These are phyloP conservation scores for Leptomonas pyrrhocoris DNA, from an alignment of 208 protist species.

Conservation along the genomic window DNA sequence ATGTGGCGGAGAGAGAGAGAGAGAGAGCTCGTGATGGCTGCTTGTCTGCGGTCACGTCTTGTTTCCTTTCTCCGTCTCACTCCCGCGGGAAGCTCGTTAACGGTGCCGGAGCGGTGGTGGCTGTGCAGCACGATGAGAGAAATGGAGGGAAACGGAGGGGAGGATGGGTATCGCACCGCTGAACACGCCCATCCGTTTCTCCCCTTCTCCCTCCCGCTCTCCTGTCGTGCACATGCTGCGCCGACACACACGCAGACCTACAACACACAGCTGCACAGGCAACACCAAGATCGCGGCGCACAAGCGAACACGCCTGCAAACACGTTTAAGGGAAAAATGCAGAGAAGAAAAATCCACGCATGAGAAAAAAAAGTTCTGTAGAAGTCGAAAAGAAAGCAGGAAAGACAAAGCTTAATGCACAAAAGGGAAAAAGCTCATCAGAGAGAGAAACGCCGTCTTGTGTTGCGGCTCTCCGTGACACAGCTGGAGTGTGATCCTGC, in stretches of 20 bases:
- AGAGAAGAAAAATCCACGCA: neutral
- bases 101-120: neutral
- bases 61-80: too few relatives aligned
- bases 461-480: slow-evolving; percentile 7
- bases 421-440: neutral
- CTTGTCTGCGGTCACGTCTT: too few relatives aligned
- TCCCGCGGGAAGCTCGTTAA: too few relatives aligned
- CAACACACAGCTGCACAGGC: neutral
- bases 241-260: neutral
- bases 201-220: too few relatives aligned
- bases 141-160: neutral
- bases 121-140: neutral
- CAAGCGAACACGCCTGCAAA: neutral
- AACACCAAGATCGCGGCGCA: neutral
- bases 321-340: neutral
- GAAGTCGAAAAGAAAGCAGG: neutral
- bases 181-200: too few relatives aligned
- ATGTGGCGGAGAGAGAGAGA: too few relatives aligned
- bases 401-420: neutral
- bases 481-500: neutral
- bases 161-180: too few relatives aligned
- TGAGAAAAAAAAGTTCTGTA: neutral
- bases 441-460: too few relatives aligned
- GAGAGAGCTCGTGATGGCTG: too few relatives aligned
- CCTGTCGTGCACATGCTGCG: too few relatives aligned